A percentile compares a stretch with the other conserved stretches of the same genome.
Conservation (phyloP, 768 basidiomycete species). For the Hirschioporus abietinus region DNA sequence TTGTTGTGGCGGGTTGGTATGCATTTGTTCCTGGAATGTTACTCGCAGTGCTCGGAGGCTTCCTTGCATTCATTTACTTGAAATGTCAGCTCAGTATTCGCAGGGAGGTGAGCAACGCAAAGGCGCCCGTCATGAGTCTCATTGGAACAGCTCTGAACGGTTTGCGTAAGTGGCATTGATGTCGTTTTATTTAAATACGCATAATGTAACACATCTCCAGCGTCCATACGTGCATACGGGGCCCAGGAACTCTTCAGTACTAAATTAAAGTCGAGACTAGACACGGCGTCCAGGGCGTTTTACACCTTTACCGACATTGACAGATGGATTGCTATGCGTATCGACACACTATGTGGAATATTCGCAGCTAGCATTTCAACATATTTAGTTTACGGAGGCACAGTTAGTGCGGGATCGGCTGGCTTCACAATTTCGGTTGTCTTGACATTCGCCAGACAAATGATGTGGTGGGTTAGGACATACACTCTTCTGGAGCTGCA, state of each 20-base stretch:
- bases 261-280: slow-evolving; percentile 24
- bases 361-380: slow-evolving; percentile 23
- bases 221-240: slow-evolving; percentile 33
- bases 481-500: slow-evolving; percentile 17
- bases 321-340: slow-evolving; percentile 28
- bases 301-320: slow-evolving; percentile 24
- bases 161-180: slow-evolving; percentile 25
- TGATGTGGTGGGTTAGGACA: slow-evolving; percentile 17
- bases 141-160: slow-evolving; percentile 53
- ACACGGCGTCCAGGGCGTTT: slow-evolving; percentile 22
- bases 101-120: slow-evolving; percentile 22
- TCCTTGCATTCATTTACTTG: slow-evolving; percentile 35
- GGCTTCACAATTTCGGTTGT: slow-evolving; percentile 11
- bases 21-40: slow-evolving; percentile 18
- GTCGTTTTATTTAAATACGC: background rate
- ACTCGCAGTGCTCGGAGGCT: slow-evolving; percentile 24
- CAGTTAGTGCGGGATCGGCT: slow-evolving; percentile 10
- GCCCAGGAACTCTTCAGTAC: slow-evolving; percentile 25
- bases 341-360: slow-evolving; percentile 33
- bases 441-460: slow-evolving; percentile 7
- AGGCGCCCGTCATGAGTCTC: slow-evolving; percentile 15
- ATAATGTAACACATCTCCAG: slow-evolving; percentile 8
- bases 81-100: slow-evolving; percentile 35
- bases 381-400: slow-evolving; percentile 27
- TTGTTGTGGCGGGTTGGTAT: slow-evolving; percentile 1